Conservation (phyloP, 2,329 filamentous ascomycete species). For the Penicillium sclerotigenum region DNA sequence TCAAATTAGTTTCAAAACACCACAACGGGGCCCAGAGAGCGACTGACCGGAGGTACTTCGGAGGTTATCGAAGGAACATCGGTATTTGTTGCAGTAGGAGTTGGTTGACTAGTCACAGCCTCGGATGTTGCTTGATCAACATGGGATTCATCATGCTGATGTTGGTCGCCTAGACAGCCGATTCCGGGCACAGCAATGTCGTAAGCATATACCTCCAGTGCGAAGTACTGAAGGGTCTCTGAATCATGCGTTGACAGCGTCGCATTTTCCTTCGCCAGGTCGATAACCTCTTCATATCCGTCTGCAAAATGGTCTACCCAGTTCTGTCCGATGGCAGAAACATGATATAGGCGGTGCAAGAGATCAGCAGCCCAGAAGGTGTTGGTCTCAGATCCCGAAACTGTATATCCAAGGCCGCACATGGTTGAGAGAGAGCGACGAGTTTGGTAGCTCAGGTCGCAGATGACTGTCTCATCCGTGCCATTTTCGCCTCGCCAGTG, state of each 20-base stretch:
- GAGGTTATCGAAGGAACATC: constrained; percentile 13
- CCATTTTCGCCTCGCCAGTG: constrained; percentile 66
- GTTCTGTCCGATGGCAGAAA: constrained; percentile 58
- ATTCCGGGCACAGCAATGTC: constrained; percentile 62
- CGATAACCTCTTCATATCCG: constrained; percentile 54
- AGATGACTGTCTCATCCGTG: constrained; percentile 67
- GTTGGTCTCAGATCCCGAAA: constrained; percentile 55
- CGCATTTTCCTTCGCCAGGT: constrained; percentile 51
- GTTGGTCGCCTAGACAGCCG: constrained; percentile 54
- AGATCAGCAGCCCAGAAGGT: constrained; percentile 66
- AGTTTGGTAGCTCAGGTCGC: constrained; percentile 58
- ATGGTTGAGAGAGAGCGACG: constrained; percentile 58
- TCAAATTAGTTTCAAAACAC: constrained; percentile 1
- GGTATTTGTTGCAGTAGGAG: constrained; percentile 11
- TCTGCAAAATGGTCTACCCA: constrained; percentile 62
- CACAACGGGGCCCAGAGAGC: background rate
- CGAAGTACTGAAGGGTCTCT: constrained; percentile 65
- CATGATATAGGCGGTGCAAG: constrained; percentile 64
- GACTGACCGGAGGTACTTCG: constrained; percentile 29
- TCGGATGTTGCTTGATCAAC: background rate
- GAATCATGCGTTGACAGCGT: constrained; percentile 56
- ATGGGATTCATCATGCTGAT: constrained; percentile 9
- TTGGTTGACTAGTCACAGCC: constrained; percentile 8
- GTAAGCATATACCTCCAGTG: constrained; percentile 62
- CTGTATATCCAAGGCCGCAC: constrained; percentile 62